phyloP scores from a whole-genome alignment of 805 yeast genomes.

The Lachancea waltii region DNA sequence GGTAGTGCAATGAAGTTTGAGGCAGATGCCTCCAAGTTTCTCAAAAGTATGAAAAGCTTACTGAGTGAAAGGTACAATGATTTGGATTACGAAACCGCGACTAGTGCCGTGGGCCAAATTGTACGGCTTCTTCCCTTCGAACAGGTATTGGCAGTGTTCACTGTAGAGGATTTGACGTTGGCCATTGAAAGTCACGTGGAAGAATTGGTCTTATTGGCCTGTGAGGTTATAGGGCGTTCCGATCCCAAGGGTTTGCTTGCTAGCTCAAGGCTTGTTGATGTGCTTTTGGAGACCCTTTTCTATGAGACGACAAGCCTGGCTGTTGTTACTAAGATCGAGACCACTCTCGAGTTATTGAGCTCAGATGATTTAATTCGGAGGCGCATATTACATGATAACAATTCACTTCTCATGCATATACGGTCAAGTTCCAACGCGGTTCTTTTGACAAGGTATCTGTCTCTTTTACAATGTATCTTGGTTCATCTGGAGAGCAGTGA shows the following conservation, averaged over 20 bases:
- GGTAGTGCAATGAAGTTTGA: background rate
- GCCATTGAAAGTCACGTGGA: conserved; percentile 21
- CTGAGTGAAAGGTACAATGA: conserved; percentile 8
- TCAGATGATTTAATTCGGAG: conserved; percentile 22
- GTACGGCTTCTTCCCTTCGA: conserved; percentile 21
- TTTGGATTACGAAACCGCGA: conserved; percentile 20
- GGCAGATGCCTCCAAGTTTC: conserved; percentile 4
- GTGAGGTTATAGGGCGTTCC: conserved; percentile 24
- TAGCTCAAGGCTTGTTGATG: conserved; percentile 17
- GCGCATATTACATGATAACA: conserved; percentile 19
- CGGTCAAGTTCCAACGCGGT: conserved; percentile 15
- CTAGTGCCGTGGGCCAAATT: conserved; percentile 19
- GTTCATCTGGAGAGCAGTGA: conserved; percentile 11
- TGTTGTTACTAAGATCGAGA: conserved; percentile 24
- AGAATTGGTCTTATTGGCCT: conserved; percentile 19
- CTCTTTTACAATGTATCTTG: conserved; percentile 15
- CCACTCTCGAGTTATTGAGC: conserved; percentile 12
- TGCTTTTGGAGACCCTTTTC: conserved; percentile 20
- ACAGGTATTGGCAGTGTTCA: conserved; percentile 17
- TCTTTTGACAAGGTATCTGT: conserved; percentile 20
- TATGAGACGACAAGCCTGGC: conserved; percentile 17
- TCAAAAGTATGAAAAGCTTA: conserved; percentile 16
- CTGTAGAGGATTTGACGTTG: conserved; percentile 18
- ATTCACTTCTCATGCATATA: conserved; percentile 12
- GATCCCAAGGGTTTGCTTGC: conserved; percentile 26